Conservation (phyloP, 306 rosid species). For the Castanospermum australe region DNA sequence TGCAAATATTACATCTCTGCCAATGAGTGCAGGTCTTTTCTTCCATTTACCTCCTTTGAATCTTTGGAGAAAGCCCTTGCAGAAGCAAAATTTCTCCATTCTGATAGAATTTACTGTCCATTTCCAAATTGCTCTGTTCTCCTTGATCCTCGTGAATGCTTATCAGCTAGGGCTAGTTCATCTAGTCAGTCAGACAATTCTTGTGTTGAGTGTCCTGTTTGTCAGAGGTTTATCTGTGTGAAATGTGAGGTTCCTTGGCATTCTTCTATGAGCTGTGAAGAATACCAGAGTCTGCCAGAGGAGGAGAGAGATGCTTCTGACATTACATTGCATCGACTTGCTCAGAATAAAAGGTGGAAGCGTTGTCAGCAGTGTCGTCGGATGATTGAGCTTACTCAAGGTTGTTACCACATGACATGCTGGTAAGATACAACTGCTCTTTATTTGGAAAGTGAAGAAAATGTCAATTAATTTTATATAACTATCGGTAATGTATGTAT, state of each 20-base stretch:
- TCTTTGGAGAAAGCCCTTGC: conserved; percentile 66
- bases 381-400: conserved; percentile 87
- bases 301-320: conserved; percentile 83
- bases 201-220: conserved; percentile 87
- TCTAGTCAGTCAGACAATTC: conserved; percentile 78
- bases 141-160: conserved; percentile 71
- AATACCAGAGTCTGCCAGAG: conserved; percentile 66
- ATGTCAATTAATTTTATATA: neutral
- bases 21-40: conserved; percentile 73
- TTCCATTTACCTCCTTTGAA: conserved; percentile 66
- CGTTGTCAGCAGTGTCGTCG: conserved; percentile 87
- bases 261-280: conserved; percentile 82
- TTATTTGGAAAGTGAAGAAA: neutral
- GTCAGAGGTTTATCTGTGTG: conserved; percentile 76
- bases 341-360: conserved; percentile 81
- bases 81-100: conserved; percentile 54
- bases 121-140: conserved; percentile 82
- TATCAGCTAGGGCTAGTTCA: conserved; percentile 69
- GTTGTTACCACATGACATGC: conserved; percentile 94
- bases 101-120: conserved; percentile 80
- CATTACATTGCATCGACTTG: conserved; percentile 67
- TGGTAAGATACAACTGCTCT: conserved; percentile 53
- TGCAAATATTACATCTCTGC: conserved; percentile 74
- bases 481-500: neutral
- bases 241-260: conserved; percentile 97